Base-by-base conservation (phyloP, 139 green algal genomes). In the Spirogloea muscicola region DNA sequence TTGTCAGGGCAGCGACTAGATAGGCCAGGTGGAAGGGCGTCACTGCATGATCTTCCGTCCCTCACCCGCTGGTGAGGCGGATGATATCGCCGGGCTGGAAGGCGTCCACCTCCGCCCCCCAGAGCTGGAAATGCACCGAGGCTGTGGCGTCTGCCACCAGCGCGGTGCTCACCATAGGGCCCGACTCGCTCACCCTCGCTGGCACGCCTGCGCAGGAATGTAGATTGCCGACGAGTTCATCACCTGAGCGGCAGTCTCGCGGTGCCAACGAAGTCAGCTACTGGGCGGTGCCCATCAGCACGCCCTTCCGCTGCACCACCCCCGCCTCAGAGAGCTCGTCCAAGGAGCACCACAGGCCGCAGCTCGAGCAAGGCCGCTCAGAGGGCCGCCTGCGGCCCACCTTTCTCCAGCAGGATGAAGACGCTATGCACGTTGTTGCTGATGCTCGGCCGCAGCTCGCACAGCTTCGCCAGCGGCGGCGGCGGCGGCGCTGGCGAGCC, bases 71-170 rank as follows among this genome's bases (percentile, higher is more conserved):
- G 61, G 68, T 76, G 37, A 77, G 68, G 29, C 68, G 61, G 25
- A 77, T 58, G 57, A 77, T 77, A 40, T 77, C 61, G 2, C 68
- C 68, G 3, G 68, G 68, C 57, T 77, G 57, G 25, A 77, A 37
- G 25, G 21, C 61, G 13, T 77, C 58, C 58, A 71, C 58, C 58
- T 77, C 68, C 9, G 29, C 58, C 16, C 68, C 68, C 68, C 68
- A 77, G n/a, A 77, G 39, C 68, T 77, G 68, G 27, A 77, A 44
- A 33, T 77, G 58, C 36, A 42, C 65, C 9, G 65, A n/a, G 43
- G 65, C 65, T 6, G 65, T 74, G 33, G 13, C 48, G 13, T 74
- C 65, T n/a, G 65, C 65, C 18, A 74, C 65, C 41, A 74, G 43
- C 48, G 41, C 65, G n/a, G 43, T 68, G 29, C 68, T 75, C 13